Conservation (phyloP, 1,139 yeast species). For the Scheffersomyces titani region DNA sequence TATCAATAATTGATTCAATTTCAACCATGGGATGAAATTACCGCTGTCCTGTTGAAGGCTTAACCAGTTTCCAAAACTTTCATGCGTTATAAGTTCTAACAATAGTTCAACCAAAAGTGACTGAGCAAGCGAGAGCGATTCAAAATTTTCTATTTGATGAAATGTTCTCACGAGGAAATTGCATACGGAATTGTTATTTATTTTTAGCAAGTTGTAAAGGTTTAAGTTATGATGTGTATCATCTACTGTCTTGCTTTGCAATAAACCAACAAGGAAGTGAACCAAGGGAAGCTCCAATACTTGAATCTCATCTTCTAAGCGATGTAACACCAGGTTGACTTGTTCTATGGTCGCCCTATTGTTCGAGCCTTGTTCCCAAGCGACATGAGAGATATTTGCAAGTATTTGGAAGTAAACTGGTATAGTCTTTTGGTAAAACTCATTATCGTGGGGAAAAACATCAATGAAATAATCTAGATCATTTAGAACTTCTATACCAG, state of each 20-base stretch:
- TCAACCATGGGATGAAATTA: constrained; percentile 17
- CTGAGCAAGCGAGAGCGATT: constrained; percentile 3
- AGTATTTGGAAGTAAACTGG: constrained; percentile 11
- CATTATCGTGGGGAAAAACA: constrained; percentile 1
- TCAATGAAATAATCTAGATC: constrained; percentile 4
- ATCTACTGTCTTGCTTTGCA: constrained; percentile 3
- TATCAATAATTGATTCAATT: constrained; percentile 40
- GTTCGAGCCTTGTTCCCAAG: not conserved
- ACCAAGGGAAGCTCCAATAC: constrained; percentile 2
- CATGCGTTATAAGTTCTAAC: constrained; percentile 13
- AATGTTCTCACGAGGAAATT: constrained; percentile 5
- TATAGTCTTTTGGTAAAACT: constrained; percentile 9
- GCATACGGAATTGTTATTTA: constrained; percentile 6
- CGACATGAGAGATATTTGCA: constrained; percentile 10
- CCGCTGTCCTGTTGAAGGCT: not conserved
- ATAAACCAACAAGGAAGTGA: constrained; percentile 4
- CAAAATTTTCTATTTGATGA: constrained; percentile 9
- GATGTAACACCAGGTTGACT: not conserved
- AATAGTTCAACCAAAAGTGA: constrained; percentile 3
- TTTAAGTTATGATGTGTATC: constrained; percentile 12
- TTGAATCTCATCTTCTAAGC: not conserved
- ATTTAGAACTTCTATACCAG: constrained; percentile 1
- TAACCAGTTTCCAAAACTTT: constrained; percentile 16
- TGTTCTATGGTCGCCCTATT: not conserved
- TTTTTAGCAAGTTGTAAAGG: constrained; percentile 6